A percentile compares a stretch with the other conserved stretches of the same genome.
Evolutionary conservation across 2,329 filamentous ascomycete species (phyloP).

Genomic region (Sporothrix variecibatus): DNA sequence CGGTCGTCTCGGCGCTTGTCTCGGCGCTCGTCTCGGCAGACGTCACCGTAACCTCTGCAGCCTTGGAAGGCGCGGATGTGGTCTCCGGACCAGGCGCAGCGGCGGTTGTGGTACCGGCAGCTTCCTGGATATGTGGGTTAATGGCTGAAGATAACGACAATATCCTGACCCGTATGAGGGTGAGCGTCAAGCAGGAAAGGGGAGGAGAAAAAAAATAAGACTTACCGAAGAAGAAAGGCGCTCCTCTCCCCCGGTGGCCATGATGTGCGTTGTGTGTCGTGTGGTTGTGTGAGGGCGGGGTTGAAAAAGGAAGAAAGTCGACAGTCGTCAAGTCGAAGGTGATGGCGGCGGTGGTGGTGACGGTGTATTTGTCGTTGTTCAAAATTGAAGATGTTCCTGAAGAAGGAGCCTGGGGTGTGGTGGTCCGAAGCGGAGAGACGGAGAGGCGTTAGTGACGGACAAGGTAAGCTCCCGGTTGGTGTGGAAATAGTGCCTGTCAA

Average conservation of each 20-base stretch:
- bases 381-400: neutral
- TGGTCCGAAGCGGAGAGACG: neutral
- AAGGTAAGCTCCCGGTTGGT: constrained; percentile 7
- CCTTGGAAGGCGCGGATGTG: neutral
- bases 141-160: neutral
- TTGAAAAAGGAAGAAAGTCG: neutral
- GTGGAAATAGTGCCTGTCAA: constrained; percentile 8
- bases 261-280: neutral
- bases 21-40: neutral
- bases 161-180: neutral
- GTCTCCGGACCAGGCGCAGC: constrained; percentile 17
- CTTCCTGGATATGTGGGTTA: neutral
- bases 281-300: neutral
- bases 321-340: neutral
- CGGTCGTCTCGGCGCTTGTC: neutral
- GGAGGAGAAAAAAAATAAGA: neutral
- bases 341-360: neutral
- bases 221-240: constrained; percentile 25
- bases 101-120: constrained; percentile 19
- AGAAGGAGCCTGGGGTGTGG: neutral
- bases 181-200: neutral
- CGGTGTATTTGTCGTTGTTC: neutral
- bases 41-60: neutral
- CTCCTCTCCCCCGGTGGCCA: constrained; percentile 24
- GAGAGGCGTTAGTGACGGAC: constrained; percentile 10